Conservation (phyloP, 345 rosid species). For the Linum trigynum region DNA sequence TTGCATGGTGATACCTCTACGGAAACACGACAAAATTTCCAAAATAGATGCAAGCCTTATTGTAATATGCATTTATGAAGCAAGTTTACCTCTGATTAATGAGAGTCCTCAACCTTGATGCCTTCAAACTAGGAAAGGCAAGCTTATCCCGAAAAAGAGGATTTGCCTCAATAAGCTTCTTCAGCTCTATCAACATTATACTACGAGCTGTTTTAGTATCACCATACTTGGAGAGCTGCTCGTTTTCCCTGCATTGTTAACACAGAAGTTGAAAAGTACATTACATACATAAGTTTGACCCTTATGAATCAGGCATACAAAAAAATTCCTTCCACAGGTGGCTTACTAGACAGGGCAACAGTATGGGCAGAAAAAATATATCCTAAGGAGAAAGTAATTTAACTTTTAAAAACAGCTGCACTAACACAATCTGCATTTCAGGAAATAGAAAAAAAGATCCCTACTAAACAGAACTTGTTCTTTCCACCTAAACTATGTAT, state of each 20-base stretch:
- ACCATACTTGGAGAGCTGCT: constrained; percentile 64
- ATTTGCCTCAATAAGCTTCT: constrained; percentile 67
- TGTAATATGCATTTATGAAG: background rate
- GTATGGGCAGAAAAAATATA: background rate
- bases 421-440: background rate
- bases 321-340: background rate
- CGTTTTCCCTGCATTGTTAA: constrained; percentile 45
- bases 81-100: constrained; percentile 60
- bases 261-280: background rate
- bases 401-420: background rate
- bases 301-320: background rate
- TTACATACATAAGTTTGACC: constrained; percentile 5
- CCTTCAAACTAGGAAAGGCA: constrained; percentile 51
- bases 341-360: background rate
- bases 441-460: background rate
- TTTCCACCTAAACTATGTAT: background rate
- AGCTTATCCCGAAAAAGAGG: constrained; percentile 71
- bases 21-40: background rate
- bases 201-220: constrained; percentile 60
- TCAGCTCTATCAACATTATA: constrained; percentile 60
- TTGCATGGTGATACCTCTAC: background rate
- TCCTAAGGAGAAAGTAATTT: background rate
- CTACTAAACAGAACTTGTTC: background rate
- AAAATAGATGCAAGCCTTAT: background rate
- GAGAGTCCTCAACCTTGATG: constrained; percentile 61